phyloP scores from a whole-genome alignment of 1,284 basidiomycete genomes.

The Pterula multifida region DNA sequence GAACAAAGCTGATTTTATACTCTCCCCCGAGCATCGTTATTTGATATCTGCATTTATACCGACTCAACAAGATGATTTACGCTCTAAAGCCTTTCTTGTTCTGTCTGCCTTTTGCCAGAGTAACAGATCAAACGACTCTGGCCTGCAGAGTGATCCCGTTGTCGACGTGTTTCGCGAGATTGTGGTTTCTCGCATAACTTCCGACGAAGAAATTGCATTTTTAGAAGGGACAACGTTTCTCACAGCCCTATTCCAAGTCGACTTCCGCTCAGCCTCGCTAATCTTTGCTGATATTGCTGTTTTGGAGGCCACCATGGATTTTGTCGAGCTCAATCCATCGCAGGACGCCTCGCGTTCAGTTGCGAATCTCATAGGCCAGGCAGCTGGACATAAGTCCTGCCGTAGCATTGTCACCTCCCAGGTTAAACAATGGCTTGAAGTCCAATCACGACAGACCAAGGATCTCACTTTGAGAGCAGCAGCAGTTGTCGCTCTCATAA shows the following conservation, averaged over 20 bases:
- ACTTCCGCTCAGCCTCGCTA: slow-evolving; percentile 46
- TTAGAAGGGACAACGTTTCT: slow-evolving; percentile 50
- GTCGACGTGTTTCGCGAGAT: slow-evolving; percentile 34
- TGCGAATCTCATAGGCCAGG: slow-evolving; percentile 62
- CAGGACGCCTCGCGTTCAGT: slow-evolving; percentile 37
- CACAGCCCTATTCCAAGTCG: slow-evolving; percentile 65
- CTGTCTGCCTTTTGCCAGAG: slow-evolving; percentile 56
- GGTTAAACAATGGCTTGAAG: slow-evolving; percentile 49
- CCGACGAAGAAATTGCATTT: slow-evolving; percentile 37
- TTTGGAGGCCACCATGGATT: slow-evolving; percentile 49
- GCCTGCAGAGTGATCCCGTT: slow-evolving; percentile 36
- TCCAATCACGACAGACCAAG: slow-evolving; percentile 34
- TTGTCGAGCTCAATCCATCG: slow-evolving; percentile 48
- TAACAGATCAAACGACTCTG: slow-evolving; percentile 24
- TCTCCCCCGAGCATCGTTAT: slow-evolving; percentile 43
- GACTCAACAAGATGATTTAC: slow-evolving; percentile 26
- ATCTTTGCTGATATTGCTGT: slow-evolving; percentile 53
- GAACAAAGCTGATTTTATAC: background rate
- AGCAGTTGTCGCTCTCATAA: slow-evolving; percentile 67
- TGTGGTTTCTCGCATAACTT: slow-evolving; percentile 34
- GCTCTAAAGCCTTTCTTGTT: slow-evolving; percentile 55
- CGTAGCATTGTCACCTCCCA: slow-evolving; percentile 47
- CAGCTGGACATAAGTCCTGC: slow-evolving; percentile 60
- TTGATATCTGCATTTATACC: slow-evolving; percentile 47
- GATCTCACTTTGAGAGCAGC: slow-evolving; percentile 42